These are phyloP conservation scores for Cairneyella variabilis DNA, from an alignment of 495 filamentous ascomycete genomes.

Conservation along the genomic window DNA sequence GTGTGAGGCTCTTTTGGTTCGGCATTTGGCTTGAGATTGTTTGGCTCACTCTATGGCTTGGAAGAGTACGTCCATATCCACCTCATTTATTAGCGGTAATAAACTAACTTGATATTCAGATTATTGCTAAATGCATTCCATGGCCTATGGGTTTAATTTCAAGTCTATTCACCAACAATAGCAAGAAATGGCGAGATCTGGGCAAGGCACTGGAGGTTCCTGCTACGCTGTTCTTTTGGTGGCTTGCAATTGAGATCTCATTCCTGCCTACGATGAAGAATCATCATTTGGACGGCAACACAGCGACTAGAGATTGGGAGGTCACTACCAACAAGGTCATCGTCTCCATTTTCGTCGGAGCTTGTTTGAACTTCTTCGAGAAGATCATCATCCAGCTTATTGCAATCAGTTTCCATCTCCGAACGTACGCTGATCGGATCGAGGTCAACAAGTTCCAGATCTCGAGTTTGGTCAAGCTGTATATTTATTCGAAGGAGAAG, in stretches of 20 bases:
- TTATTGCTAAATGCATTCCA: slow-evolving; percentile 74
- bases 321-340: slow-evolving; percentile 81
- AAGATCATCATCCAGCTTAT: slow-evolving; percentile 96
- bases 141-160: slow-evolving; percentile 59
- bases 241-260: slow-evolving; percentile 73
- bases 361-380: slow-evolving; percentile 77
- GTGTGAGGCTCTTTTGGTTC: slow-evolving; percentile 82
- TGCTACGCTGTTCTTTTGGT: slow-evolving; percentile 87
- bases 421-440: slow-evolving; percentile 90
- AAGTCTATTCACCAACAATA: slow-evolving; percentile 73
- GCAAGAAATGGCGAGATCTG: slow-evolving; percentile 92
- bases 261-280: slow-evolving; percentile 69
- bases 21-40: slow-evolving; percentile 92
- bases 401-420: slow-evolving; percentile 84
- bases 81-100: neutral
- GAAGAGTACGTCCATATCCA: slow-evolving; percentile 48
- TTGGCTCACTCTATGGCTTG: slow-evolving; percentile 89
- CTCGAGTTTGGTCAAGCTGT: slow-evolving; percentile 74
- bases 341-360: slow-evolving; percentile 73
- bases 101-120: slow-evolving; percentile 37
- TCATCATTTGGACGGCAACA: slow-evolving; percentile 62
- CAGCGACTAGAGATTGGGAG: slow-evolving; percentile 63
- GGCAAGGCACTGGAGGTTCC: slow-evolving; percentile 83
- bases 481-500: slow-evolving; percentile 71
- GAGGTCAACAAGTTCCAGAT: slow-evolving; percentile 91